Percentiles rank a stretch among this genome's conserved stretches.
These are phyloP conservation scores for Trichoderma koningiopsis DNA, from an alignment of 2,329 filamentous ascomycete species.

Conservation along the genomic window DNA sequence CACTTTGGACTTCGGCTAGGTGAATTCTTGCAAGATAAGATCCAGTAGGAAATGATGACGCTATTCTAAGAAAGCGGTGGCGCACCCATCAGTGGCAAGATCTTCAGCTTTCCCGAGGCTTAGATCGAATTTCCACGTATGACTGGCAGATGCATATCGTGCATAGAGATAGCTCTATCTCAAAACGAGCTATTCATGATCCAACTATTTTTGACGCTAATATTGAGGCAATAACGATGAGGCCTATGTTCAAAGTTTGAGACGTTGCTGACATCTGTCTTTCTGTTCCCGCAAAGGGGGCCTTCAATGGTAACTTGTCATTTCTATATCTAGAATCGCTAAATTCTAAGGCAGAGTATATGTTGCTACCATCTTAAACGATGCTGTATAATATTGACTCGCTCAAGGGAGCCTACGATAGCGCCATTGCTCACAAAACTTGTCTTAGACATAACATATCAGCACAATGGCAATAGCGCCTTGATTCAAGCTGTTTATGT, in stretches of 20 bases:
- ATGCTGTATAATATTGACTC: neutral
- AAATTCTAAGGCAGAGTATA: neutral
- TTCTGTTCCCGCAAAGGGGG: neutral
- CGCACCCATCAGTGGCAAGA: neutral
- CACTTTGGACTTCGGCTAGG: neutral
- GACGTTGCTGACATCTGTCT: neutral
- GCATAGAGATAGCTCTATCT: neutral
- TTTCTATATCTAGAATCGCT: neutral
- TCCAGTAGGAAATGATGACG: neutral
- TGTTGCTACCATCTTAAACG: neutral
- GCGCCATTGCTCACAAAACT: neutral
- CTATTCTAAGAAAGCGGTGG: neutral
- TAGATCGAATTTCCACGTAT: neutral
- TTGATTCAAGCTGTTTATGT: neutral
- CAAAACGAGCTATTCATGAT: neutral
- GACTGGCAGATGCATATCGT: neutral
- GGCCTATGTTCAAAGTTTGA: neutral
- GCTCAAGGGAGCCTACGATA: neutral
- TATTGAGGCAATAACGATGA: neutral
- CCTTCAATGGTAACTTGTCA: neutral
- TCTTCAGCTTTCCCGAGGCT: neutral
- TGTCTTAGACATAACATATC: slow-evolving; percentile 1
- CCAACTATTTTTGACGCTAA: no score
- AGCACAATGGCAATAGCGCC: neutral
- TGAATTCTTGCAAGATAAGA: neutral